A percentile compares a stretch with the other conserved stretches of the same genome.
phyloP scores from a whole-genome alignment of 768 basidiomycete genomes.

The Agrocybe chaxingu region DNA sequence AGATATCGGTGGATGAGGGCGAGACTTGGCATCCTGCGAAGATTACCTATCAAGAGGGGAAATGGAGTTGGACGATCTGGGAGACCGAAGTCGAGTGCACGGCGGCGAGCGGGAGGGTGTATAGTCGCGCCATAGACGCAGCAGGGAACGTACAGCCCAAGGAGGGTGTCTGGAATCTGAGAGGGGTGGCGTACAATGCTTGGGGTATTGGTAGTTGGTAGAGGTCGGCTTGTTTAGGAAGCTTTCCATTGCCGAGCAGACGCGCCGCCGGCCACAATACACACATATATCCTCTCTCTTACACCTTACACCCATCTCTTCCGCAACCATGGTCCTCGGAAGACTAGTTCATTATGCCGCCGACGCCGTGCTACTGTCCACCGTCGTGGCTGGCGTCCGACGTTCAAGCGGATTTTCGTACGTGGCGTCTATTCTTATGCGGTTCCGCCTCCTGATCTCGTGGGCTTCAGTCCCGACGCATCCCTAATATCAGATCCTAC shows the following conservation, averaged over 20 bases:
- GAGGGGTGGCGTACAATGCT: slow-evolving; percentile 59
- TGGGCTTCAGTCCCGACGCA: slow-evolving; percentile 57
- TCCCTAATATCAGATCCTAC: slow-evolving; percentile 74
- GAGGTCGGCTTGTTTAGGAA: slow-evolving; percentile 13
- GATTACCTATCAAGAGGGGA: slow-evolving; percentile 58
- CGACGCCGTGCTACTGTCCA: slow-evolving; percentile 84
- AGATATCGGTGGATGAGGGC: slow-evolving; percentile 52
- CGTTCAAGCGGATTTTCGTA: slow-evolving; percentile 89
- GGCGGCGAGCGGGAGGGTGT: slow-evolving; percentile 30
- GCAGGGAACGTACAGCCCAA: slow-evolving; percentile 45
- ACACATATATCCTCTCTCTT: background rate
- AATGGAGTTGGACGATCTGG: slow-evolving; percentile 78
- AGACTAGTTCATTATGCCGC: slow-evolving; percentile 78
- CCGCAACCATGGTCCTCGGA: slow-evolving; percentile 53
- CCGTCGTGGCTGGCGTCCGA: slow-evolving; percentile 87
- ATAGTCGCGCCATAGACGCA: slow-evolving; percentile 52
- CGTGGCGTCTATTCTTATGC: slow-evolving; percentile 30
- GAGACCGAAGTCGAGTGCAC: slow-evolving; percentile 42
- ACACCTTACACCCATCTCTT: background rate
- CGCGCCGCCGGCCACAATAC: background rate
- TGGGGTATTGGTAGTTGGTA: slow-evolving; percentile 45
- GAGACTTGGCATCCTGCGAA: slow-evolving; percentile 45
- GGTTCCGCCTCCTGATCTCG: background rate
- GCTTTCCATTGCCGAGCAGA: background rate
- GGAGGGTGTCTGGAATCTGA: slow-evolving; percentile 59